phyloP scores from a whole-genome alignment of 768 basidiomycete species.

The Gloeopeniophorella convolvens region DNA sequence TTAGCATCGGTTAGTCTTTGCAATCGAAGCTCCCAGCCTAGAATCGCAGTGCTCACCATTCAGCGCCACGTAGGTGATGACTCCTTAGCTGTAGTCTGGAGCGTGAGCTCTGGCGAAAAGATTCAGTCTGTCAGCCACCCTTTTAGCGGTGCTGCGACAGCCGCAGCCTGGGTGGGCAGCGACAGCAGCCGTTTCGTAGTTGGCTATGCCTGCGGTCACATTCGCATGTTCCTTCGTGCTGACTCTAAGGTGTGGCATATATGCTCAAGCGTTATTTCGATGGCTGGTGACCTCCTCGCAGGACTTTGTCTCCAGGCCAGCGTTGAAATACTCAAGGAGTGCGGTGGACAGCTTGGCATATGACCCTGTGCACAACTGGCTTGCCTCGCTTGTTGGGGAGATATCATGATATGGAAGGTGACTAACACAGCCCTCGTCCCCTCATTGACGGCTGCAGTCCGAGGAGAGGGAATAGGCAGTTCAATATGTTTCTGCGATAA shows the following conservation, averaged over 20 bases:
- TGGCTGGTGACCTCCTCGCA: too few relatives aligned
- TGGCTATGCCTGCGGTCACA: not conserved
- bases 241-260: not conserved
- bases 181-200: not conserved
- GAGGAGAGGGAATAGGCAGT: not conserved
- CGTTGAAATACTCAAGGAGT: too few relatives aligned
- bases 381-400: not conserved
- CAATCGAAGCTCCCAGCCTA: too few relatives aligned
- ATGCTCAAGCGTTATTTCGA: too few relatives aligned
- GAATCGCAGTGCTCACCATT: too few relatives aligned
- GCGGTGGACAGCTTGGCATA: too few relatives aligned
- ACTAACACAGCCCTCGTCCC: not conserved
- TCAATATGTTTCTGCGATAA: not conserved
- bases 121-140: not conserved
- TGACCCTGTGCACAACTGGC: not conserved
- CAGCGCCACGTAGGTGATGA: slow-evolving; percentile 1
- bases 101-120: slow-evolving; percentile 1
- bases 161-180: not conserved
- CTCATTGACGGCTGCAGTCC: not conserved
- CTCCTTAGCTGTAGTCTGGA: not conserved
- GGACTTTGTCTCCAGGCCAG: too few relatives aligned
- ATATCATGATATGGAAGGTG: too few relatives aligned
- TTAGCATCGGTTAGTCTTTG: too few relatives aligned
- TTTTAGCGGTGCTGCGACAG: slow-evolving; percentile 6
- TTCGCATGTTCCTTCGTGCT: not conserved